Conservation (phyloP, 164 flowering plant species). For the Paratinospora sagittata region DNA sequence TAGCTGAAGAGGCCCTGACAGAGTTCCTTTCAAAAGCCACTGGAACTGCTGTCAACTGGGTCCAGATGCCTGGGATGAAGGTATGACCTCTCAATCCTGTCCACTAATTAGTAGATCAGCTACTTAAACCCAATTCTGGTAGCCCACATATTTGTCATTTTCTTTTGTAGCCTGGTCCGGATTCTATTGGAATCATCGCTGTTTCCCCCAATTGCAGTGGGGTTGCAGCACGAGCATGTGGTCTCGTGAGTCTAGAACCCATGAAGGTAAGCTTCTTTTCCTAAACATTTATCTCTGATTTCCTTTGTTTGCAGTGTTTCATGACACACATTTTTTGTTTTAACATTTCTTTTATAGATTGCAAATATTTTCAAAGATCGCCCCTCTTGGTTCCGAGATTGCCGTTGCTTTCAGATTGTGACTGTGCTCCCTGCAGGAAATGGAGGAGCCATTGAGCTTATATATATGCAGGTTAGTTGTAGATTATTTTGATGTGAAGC, state of each 20-base stretch:
- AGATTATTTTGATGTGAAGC: not conserved
- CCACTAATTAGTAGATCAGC: constrained; percentile 53
- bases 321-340: not conserved
- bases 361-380: constrained; percentile 87
- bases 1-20: constrained; percentile 82
- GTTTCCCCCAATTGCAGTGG: constrained; percentile 62
- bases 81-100: constrained; percentile 19
- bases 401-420: constrained; percentile 63
- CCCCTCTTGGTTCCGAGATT: constrained; percentile 77
- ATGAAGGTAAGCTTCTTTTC: constrained; percentile 35
- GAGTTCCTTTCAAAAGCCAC: constrained; percentile 91
- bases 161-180: constrained; percentile 79
- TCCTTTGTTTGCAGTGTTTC: not conserved
- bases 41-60: constrained; percentile 91
- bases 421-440: constrained; percentile 61
- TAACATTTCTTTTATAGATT: constrained; percentile 33
- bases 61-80: constrained; percentile 97
- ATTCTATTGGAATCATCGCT: constrained; percentile 70
- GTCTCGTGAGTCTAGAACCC: constrained; percentile 66
- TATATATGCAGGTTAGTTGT: constrained; percentile 69
- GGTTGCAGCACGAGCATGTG: constrained; percentile 81
- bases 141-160: constrained; percentile 41
- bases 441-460: constrained; percentile 76
- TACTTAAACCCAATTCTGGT: constrained; percentile 65
- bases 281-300: not conserved